Conservation (phyloP, 2,329 filamentous ascomycete species). For the Periconia sp. region DNA sequence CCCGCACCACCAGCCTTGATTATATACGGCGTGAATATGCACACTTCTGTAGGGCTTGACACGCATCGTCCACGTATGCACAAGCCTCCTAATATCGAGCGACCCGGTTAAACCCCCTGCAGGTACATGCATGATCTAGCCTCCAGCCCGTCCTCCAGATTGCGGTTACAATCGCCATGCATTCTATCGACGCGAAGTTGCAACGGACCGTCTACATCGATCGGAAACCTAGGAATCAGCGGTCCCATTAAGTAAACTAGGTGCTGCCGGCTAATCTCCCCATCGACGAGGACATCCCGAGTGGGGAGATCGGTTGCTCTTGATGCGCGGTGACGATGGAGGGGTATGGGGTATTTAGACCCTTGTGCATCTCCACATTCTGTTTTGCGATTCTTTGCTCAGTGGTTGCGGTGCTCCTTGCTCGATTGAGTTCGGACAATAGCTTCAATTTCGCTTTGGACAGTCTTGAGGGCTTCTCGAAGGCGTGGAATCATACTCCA, state of each 20-base stretch:
- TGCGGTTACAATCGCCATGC: slow-evolving; percentile 25
- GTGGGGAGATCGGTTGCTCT: slow-evolving; percentile 11
- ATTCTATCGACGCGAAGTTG: slow-evolving; percentile 12
- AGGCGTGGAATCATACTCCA: neutral
- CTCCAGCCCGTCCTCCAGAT: slow-evolving; percentile 18
- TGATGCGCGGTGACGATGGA: slow-evolving; percentile 13
- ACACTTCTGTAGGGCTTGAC: neutral
- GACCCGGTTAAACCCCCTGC: slow-evolving; percentile 16
- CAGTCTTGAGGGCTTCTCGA: neutral
- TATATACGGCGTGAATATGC: slow-evolving; percentile 15
- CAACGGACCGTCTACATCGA: slow-evolving; percentile 15
- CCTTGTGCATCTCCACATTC: slow-evolving; percentile 4
- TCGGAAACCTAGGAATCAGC: neutral
- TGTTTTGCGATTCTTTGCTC: slow-evolving; percentile 1
- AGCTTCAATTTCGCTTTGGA: neutral
- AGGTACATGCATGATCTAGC: slow-evolving; percentile 15
- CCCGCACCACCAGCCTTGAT: slow-evolving; percentile 7
- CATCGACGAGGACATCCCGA: slow-evolving; percentile 8
- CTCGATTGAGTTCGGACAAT: neutral
- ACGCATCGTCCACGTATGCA: slow-evolving; percentile 17
- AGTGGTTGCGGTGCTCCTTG: slow-evolving; percentile 1
- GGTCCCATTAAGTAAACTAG: slow-evolving; percentile 4
- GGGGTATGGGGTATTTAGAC: slow-evolving; percentile 20
- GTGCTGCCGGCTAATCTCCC: slow-evolving; percentile 25
- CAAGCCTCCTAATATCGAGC: slow-evolving; percentile 10